Conservation (phyloP, 768 basidiomycete genomes). For the Strobilomyces confusus region DNA sequence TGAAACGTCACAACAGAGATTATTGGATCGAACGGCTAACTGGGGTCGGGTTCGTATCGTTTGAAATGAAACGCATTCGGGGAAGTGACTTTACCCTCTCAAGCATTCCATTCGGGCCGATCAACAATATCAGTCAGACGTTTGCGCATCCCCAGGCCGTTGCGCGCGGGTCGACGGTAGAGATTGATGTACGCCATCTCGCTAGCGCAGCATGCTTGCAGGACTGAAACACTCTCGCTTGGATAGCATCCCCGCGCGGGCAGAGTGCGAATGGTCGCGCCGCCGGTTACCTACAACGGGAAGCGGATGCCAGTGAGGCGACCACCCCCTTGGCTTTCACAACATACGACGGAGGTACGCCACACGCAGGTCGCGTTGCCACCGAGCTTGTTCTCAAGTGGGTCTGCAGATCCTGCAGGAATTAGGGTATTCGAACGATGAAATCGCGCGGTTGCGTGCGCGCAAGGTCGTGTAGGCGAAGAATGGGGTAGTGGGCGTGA, state of each 20-base stretch:
- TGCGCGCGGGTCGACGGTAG: slow-evolving; percentile 70
- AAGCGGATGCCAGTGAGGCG: slow-evolving; percentile 66
- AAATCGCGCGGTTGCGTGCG: slow-evolving; percentile 42
- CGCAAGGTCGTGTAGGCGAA: slow-evolving; percentile 38
- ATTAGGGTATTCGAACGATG: slow-evolving; percentile 38
- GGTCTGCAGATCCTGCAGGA: slow-evolving; percentile 37
- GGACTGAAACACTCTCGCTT: slow-evolving; percentile 11
- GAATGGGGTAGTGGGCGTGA: slow-evolving; percentile 18
- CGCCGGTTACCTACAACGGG: slow-evolving; percentile 81
- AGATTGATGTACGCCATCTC: slow-evolving; percentile 63
- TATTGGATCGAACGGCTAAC: slow-evolving; percentile 74
- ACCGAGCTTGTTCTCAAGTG: slow-evolving; percentile 2
- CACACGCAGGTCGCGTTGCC: slow-evolving; percentile 1
- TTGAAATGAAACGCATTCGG: slow-evolving; percentile 5
- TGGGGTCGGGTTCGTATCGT: slow-evolving; percentile 67
- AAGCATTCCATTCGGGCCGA: slow-evolving; percentile 84
- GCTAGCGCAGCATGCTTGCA: slow-evolving; percentile 30
- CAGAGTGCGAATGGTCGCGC: slow-evolving; percentile 73
- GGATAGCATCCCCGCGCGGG: slow-evolving; percentile 69
- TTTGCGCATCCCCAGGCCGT: slow-evolving; percentile 85
- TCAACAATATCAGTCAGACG: slow-evolving; percentile 87
- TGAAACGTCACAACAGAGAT: slow-evolving; percentile 55
- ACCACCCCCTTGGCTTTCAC: slow-evolving; percentile 84
- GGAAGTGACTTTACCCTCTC: slow-evolving; percentile 8
- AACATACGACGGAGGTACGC: slow-evolving; percentile 73